Base-by-base conservation (phyloP, 2,329 filamentous ascomycete species). In the Scedosporium apiospermum region DNA sequence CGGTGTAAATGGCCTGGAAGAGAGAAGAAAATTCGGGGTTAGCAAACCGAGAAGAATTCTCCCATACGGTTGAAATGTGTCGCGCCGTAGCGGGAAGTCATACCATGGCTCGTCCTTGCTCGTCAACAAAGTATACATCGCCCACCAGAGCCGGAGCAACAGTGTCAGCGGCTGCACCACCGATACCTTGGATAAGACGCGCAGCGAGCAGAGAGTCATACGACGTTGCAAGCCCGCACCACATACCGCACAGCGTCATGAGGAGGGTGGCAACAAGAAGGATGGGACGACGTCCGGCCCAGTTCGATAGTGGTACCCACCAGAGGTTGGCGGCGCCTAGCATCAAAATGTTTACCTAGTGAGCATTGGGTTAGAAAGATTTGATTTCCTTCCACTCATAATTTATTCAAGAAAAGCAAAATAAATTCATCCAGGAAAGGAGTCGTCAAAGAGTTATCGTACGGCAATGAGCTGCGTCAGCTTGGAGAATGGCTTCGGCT, bases 91-190 rank as follows among this genome's bases (percentile, higher is more conserved):
- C 10, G 9, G 7, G 14, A 18, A 27, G 34, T 38, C 60, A 2
- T 34, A 61, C 60, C 93, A 97, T 97, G 63, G 93, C 84, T 67
- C 88, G 84, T 38, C 93, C 92, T 61, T 90, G 83, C 78, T 91
- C 81, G 79, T 89, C 93, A 27, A 97, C 91, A 73, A 88, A 95
- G 75, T 93, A 97, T 60, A 98, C 72, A 73, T 98, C 93, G 46
- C 92, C 93, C 5, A 97, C 90, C 58, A 86, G 88, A 0, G 91
- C 91, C 73, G 96, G 96, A 63, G 96, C 88, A 26, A 97, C 78
- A 1, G 90, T 90, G 75, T 98, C 93, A 67, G 95, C 97, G 0
- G 93, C 93, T 6, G 92, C 92, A 18, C 92, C 81, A 0, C 89
- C 92, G 53, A 97, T 82, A 18, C 93, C 93, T 74, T 97, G 93